Percentiles rank a stretch among this genome's conserved stretches.
phyloP scores from a whole-genome alignment of 108 stramenopile genomes.

The Nitzschia sp. region DNA sequence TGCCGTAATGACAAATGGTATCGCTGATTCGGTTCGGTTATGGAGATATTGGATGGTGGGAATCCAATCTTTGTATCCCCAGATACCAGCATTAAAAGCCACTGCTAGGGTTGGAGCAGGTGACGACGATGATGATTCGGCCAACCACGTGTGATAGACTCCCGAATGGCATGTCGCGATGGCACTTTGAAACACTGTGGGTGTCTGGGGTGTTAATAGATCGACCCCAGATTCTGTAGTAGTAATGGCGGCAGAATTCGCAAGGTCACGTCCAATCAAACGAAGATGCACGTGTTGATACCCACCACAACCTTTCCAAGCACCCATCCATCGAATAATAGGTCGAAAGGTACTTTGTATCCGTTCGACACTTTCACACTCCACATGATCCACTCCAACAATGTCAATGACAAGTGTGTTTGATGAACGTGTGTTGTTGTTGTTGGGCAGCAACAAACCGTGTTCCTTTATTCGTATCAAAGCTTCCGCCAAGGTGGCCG shows the following conservation, averaged over 20 bases:
- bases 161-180: slow-evolving; percentile 54
- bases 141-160: slow-evolving; percentile 69
- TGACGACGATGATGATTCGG: slow-evolving; percentile 3
- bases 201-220: slow-evolving; percentile 37
- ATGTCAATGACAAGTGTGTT: slow-evolving; percentile 58
- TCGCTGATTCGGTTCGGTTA: background rate
- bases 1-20: slow-evolving; percentile 73
- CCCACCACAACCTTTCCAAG: slow-evolving; percentile 2
- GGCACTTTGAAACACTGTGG: slow-evolving; percentile 33
- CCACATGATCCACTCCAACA: slow-evolving; percentile 78
- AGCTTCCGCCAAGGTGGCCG: slow-evolving; percentile 81
- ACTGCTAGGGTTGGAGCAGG: slow-evolving; percentile 54
- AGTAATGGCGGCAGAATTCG: background rate
- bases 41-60: slow-evolving; percentile 62
- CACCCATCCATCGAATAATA: slow-evolving; percentile 70
- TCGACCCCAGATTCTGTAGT: slow-evolving; percentile 28
- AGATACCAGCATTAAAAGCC: slow-evolving; percentile 85
- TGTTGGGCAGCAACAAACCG: background rate
- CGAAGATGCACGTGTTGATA: slow-evolving; percentile 41
- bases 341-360: slow-evolving; percentile 61
- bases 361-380: slow-evolving; percentile 63
- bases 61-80: slow-evolving; percentile 87
- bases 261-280: slow-evolving; percentile 73
- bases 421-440: background rate
- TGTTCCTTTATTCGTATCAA: slow-evolving; percentile 53